These are phyloP conservation scores for Candida montana DNA, from an alignment of 805 yeast genomes.

Conservation along the genomic window DNA sequence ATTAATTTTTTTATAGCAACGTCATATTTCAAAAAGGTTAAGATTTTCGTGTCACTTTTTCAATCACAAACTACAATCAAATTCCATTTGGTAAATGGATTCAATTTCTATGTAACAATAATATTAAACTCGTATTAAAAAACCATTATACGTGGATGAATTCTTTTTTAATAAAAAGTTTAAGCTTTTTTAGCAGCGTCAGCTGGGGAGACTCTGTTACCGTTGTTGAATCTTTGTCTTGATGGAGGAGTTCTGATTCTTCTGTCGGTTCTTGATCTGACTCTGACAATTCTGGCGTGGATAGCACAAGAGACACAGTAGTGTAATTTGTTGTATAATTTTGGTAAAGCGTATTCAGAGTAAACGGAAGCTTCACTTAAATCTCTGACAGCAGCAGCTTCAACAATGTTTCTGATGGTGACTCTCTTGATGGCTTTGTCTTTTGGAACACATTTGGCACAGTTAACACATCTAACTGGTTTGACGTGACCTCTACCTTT, in stretches of 20 bases:
- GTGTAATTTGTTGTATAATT: constrained; percentile 99
- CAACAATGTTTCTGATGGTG: constrained; percentile 99
- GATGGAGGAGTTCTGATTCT: constrained; percentile 98
- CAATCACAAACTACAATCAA: background rate
- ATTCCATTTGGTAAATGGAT: background rate
- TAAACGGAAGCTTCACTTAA: constrained; percentile 99
- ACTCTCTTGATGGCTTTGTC: constrained; percentile 99
- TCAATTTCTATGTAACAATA: background rate
- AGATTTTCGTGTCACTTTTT: too few species aligned
- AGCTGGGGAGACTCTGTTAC: constrained; percentile 92
- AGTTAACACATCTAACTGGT: constrained; percentile 99
- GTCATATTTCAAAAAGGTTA: too few species aligned
- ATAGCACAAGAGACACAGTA: constrained; percentile 99
- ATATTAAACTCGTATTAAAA: background rate
- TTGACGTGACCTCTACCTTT: constrained; percentile 99
- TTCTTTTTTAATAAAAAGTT: constrained; percentile 19
- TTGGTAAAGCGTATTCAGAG: constrained; percentile 98
- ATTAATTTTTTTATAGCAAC: too few species aligned
- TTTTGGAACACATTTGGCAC: constrained; percentile 99
- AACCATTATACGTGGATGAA: constrained; percentile 4
- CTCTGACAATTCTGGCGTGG: constrained; percentile 99
- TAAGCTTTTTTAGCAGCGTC: constrained; percentile 96
- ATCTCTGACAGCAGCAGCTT: constrained; percentile 99
- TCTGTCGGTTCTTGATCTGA: constrained; percentile 98
- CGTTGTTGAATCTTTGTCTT: constrained; percentile 97